phyloP scores from a whole-genome alignment of 2,329 filamentous ascomycete species.

The Apiospora pterosperma region DNA sequence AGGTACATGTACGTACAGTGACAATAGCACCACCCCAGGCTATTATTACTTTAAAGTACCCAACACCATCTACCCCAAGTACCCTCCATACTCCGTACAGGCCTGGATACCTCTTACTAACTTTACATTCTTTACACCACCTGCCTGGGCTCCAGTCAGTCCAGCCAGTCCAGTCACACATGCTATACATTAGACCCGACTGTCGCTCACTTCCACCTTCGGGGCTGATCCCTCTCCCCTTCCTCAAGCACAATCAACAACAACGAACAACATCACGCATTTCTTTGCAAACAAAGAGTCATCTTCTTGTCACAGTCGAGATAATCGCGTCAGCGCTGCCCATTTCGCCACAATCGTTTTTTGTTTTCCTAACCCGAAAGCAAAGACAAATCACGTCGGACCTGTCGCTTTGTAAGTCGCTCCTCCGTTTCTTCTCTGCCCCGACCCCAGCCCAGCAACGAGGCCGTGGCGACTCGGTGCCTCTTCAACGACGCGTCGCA shows the following conservation, averaged over 20 bases:
- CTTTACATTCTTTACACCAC: background rate
- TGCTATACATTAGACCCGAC: constrained; percentile 19
- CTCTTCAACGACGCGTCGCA: constrained; percentile 17
- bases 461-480: too few species aligned
- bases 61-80: background rate
- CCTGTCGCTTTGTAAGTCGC: constrained; percentile 30
- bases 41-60: background rate
- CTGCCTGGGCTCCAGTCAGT: background rate
- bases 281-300: constrained; percentile 48
- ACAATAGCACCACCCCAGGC: constrained; percentile 1
- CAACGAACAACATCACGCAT: constrained; percentile 31
- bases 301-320: constrained; percentile 57
- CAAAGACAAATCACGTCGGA: constrained; percentile 20
- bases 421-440: constrained; percentile 9
- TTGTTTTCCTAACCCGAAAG: constrained; percentile 23
- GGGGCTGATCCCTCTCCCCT: constrained; percentile 28
- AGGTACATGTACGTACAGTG: background rate
- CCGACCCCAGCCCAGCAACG: constrained; percentile 7
- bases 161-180: background rate
- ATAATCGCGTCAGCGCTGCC: constrained; percentile 52
- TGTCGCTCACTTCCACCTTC: constrained; percentile 33
- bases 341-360: constrained; percentile 31
- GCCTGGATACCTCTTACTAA: background rate
- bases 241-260: constrained; percentile 48
- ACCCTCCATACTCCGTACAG: background rate